These are phyloP conservation scores for Ceratocystis destructans DNA, from an alignment of 2,329 filamentous ascomycete species.

Conservation along the genomic window DNA sequence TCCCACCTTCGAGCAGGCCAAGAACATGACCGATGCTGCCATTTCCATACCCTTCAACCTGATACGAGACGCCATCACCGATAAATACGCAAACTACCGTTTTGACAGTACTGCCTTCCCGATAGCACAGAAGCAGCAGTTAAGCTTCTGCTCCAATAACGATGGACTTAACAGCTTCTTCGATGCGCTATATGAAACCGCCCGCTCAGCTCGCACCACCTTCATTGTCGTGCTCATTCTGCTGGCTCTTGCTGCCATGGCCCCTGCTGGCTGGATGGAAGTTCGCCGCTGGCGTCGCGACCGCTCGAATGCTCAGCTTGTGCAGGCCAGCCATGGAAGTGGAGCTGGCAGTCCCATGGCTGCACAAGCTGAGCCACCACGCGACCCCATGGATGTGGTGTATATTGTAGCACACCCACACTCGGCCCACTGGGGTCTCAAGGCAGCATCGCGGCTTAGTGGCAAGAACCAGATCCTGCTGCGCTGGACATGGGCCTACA, in stretches of 20 bases:
- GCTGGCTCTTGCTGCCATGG: constrained; percentile 56
- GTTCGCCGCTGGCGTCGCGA: constrained; percentile 62
- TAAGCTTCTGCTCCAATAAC: constrained; percentile 83
- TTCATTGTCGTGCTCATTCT: constrained; percentile 64
- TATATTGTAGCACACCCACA: constrained; percentile 76
- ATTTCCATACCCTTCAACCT: constrained; percentile 70
- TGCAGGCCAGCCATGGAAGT: constrained; percentile 29
- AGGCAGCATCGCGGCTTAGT: constrained; percentile 50
- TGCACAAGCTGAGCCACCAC: constrained; percentile 23
- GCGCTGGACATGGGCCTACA: constrained; percentile 76
- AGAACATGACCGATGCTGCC: constrained; percentile 63
- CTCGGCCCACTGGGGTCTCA: constrained; percentile 59
- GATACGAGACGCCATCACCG: constrained; percentile 58
- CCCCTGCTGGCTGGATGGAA: constrained; percentile 70
- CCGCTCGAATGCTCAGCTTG: constrained; percentile 52
- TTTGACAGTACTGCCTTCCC: constrained; percentile 72
- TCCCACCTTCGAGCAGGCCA: constrained; percentile 69
- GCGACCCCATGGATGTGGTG: constrained; percentile 71
- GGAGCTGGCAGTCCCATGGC: not conserved
- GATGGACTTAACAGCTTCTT: constrained; percentile 77
- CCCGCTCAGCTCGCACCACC: constrained; percentile 54
- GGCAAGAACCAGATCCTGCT: constrained; percentile 52
- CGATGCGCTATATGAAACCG: constrained; percentile 50
- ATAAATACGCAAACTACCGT: constrained; percentile 55
- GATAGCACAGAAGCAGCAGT: constrained; percentile 63